Base-by-base conservation (phyloP, 23 red algal genomes). In the Agarophyton chilense region DNA sequence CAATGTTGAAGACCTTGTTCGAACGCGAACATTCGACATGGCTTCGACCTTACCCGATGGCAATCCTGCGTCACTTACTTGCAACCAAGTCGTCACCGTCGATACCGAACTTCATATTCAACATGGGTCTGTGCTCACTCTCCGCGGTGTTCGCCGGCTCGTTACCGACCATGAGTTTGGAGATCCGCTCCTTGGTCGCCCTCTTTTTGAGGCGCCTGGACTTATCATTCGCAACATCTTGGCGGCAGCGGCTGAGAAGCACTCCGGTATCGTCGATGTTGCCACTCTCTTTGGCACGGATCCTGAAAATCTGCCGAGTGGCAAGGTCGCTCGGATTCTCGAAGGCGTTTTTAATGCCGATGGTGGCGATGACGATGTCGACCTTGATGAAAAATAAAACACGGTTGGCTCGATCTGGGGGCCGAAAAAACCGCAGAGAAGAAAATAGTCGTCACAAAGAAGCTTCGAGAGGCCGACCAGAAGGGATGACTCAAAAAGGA, bases 261-360 rank as follows among this genome's bases (percentile, higher is more conserved):
- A 87, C 52, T 4, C 26, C 0, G 82, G 82, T 28, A 60, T 36
- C 17, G 63, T 87, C 0, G 82, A 87, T 24, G 38, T 87, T 8
- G 9, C 82, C 14, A 39, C n/a, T 7, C 47, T 87, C 42, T 7
- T 2, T 13, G 33, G n/a, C n/a, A n/a, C n/a, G 14, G 25, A 47
- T 21, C 0, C 61, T 8, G n/a, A 4, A 4, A 44, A 60, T 87
- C 40, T 26, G 41, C 34, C 82, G 21, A 41, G 5, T 21, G 19
- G 63, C 13, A 72, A 42, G 17, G 45, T 83, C 12, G 1, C 51
- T 25, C 50, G 51, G 10, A 55, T 74, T 21, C 63, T 87, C 7
- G 82, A 72, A 44, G 82, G 82, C 6, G 82, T 87, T 2, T 74
- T 72, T 33, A 58, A 87, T 52, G 26, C 61, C 24, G 82, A 74